These are phyloP conservation scores for Tetracentron sinense DNA, from an alignment of 164 flowering plant genomes.

Conservation along the genomic window DNA sequence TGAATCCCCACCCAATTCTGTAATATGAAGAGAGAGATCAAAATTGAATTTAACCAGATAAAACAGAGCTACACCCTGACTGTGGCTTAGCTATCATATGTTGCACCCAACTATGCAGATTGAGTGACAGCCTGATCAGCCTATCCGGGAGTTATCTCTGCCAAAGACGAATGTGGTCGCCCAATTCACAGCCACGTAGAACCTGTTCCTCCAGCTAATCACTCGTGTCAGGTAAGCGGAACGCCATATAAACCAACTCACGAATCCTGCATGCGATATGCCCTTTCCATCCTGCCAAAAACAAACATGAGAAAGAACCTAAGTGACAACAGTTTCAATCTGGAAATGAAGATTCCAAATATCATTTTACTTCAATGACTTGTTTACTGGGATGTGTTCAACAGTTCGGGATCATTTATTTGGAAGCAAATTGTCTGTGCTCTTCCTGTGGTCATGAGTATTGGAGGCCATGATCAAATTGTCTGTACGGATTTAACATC, in stretches of 20 bases:
- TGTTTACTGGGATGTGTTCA: too few relatives aligned
- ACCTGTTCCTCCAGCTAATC: conserved; percentile 86
- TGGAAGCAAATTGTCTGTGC: too few relatives aligned
- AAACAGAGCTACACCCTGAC: too few relatives aligned
- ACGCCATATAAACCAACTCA: conserved; percentile 81
- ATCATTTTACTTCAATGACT: too few relatives aligned
- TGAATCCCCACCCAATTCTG: background rate
- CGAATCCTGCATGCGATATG: conserved; percentile 60
- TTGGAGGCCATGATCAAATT: too few relatives aligned
- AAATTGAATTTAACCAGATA: background rate
- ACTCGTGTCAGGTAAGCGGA: conserved; percentile 85
- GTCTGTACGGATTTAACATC: too few relatives aligned
- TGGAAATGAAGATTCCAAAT: too few relatives aligned
- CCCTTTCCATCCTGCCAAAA: conserved; percentile 65
- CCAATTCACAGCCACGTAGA: conserved; percentile 85
- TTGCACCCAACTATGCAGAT: too few relatives aligned
- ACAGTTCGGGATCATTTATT: too few relatives aligned
- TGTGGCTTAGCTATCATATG: too few relatives aligned
- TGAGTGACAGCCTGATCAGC: conserved; percentile 28
- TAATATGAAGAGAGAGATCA: too few relatives aligned
- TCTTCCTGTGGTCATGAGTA: too few relatives aligned
- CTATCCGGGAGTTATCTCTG: conserved; percentile 61
- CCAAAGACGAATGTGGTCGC: conserved; percentile 80
- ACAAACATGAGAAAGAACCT: background rate
- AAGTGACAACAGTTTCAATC: background rate